Conservation (phyloP, 768 basidiomycete genomes). For the Pleurotus ostreatus region DNA sequence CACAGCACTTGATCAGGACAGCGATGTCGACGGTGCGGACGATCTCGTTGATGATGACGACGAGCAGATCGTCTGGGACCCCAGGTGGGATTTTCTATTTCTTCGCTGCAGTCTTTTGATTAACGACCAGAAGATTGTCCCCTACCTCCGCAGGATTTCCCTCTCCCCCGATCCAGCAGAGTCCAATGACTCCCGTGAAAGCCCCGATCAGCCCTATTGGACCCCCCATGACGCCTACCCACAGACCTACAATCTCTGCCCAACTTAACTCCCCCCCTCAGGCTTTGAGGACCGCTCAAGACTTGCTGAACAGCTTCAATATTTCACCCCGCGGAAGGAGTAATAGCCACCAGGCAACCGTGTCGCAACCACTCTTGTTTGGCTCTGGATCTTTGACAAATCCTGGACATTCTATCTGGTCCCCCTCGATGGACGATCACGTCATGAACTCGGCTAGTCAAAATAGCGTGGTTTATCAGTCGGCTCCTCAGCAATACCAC, state of each 20-base stretch:
- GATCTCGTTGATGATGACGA: constrained; percentile 42
- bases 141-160: constrained; percentile 12
- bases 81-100: constrained; percentile 38
- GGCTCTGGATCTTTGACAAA: constrained; percentile 42
- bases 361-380: constrained; percentile 45
- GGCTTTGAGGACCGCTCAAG: constrained; percentile 58
- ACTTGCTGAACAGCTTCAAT: constrained; percentile 58
- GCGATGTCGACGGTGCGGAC: constrained; percentile 23
- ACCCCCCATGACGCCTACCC: constrained; percentile 24
- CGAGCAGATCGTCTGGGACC: constrained; percentile 78
- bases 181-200: constrained; percentile 30
- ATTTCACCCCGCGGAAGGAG: constrained; percentile 23
- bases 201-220: constrained; percentile 26
- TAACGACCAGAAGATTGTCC: not conserved
- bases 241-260: constrained; percentile 18
- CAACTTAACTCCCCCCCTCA: constrained; percentile 17
- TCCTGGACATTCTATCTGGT: constrained; percentile 63
- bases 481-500: constrained; percentile 23
- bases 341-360: constrained; percentile 18
- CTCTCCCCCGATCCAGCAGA: constrained; percentile 30
- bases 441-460: constrained; percentile 26
- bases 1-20: constrained; percentile 32
- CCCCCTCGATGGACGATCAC: constrained; percentile 50
- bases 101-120: not conserved
- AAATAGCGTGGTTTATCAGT: constrained; percentile 24